phyloP scores from a whole-genome alignment of 257 asterid genomes.

The Lantana camara region DNA sequence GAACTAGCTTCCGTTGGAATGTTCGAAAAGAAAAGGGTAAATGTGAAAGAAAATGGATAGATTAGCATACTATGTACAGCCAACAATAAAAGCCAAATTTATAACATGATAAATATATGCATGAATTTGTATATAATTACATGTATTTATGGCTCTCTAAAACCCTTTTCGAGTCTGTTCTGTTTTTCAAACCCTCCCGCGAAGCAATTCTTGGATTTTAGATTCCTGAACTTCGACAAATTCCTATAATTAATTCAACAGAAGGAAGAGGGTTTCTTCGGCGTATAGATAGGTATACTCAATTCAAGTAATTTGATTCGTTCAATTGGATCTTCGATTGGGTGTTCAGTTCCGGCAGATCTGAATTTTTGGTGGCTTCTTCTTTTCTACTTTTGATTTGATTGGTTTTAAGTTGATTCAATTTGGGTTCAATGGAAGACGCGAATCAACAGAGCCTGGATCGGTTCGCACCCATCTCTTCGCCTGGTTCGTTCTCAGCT shows the following conservation, averaged over 20 bases:
- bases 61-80: neutral
- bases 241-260: conserved; percentile 23
- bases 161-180: conserved; percentile 42
- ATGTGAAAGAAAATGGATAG: neutral
- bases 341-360: conserved; percentile 42
- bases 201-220: conserved; percentile 35
- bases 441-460: conserved; percentile 57
- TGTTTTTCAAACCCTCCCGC: conserved; percentile 69
- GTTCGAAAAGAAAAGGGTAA: too few relatives aligned
- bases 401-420: conserved; percentile 34
- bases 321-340: conserved; percentile 38
- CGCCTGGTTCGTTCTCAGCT: conserved; percentile 56
- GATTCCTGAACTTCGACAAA: conserved; percentile 22
- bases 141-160: conserved; percentile 31
- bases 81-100: neutral
- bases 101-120: conserved; percentile 5
- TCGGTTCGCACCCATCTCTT: conserved; percentile 62
- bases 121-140: conserved; percentile 18
- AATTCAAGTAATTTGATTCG: conserved; percentile 30
- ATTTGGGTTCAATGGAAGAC: conserved; percentile 65
- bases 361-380: conserved; percentile 36
- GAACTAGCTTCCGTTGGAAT: too few relatives aligned
- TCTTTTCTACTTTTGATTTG: conserved; percentile 27
- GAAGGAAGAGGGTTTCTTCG: conserved; percentile 21
- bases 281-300: conserved; percentile 13